Base-by-base conservation (phyloP, 148 eudicot genomes). In the Fallopia convolvulus region DNA sequence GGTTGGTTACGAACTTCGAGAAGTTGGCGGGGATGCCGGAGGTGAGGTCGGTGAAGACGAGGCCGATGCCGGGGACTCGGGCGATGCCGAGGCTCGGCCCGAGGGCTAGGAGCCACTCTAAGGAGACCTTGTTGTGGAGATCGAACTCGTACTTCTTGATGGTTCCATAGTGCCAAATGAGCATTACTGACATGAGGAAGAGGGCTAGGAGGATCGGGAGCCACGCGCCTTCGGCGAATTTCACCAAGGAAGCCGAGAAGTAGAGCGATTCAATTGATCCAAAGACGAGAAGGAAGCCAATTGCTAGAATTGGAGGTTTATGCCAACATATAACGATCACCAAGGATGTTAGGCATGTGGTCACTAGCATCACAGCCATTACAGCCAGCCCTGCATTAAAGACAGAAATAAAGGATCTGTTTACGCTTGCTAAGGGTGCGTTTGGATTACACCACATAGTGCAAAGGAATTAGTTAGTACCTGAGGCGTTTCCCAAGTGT, bases 401-500 rank as follows among this genome's bases (percentile, higher is more conserved):
- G 2, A 58, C 0, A 33, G 1, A 15, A 33, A 33, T 4, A 36
- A 14, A 36, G 15, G 20, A 33, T 36, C 72, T 10, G 8, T 66
- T 36, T 66, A 4, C 41, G 5, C 1, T 36, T 66, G 20, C 72
- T 13, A 12, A 36, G 47, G 47, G 47, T 9, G 47, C 11, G 11
- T 44, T 44, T 44, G 47, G 47, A 44, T 44, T 9, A 9, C 46
- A 42, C 46, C 46, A 42, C 9, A 44, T 9, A 6, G 8, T 44
- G 47, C 1, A 44, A 14, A 66, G 44, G 44, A 68, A n/a, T n/a
- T n/a, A n/a, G n/a, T 40, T 13, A 61, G 39, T 81, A 90, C 93
- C 93, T 50, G 88, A 90, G 50, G 93, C 93, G 79, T 88, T 89
- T 8, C 93, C 93, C 58, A 90, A 84, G 87, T 77, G 81, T 75